Evolutionary conservation across 2,329 filamentous ascomycete species (phyloP).

Genomic region (Pseudogymnoascus sp.): DNA sequence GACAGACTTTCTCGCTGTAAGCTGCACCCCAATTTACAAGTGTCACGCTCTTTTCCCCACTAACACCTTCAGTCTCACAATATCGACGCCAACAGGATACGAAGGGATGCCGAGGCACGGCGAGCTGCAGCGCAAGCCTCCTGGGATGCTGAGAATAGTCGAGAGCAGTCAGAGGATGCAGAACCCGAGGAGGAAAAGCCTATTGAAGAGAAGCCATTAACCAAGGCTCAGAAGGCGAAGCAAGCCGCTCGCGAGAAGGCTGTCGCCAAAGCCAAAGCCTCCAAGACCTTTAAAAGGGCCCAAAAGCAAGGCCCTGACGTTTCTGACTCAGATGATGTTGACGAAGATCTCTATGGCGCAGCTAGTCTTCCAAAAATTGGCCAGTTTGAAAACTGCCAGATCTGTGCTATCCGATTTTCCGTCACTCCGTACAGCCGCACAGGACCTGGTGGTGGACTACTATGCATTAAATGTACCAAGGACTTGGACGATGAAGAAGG

Average conservation of each 20-base stretch:
- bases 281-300: conserved; percentile 46
- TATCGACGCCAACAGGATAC: conserved; percentile 54
- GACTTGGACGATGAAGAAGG: conserved; percentile 60
- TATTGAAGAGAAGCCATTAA: conserved; percentile 14
- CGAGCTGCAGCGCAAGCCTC: conserved; percentile 33
- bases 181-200: conserved; percentile 38
- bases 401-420: conserved; percentile 81
- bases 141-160: conserved; percentile 13
- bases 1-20: conserved; percentile 58
- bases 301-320: conserved; percentile 27
- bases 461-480: conserved; percentile 76
- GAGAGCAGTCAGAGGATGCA: conserved; percentile 27
- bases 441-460: conserved; percentile 73
- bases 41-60: background rate
- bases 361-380: conserved; percentile 55
- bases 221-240: conserved; percentile 25
- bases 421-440: conserved; percentile 83
- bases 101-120: conserved; percentile 40
- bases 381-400: conserved; percentile 80
- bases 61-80: conserved; percentile 46
- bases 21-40: conserved; percentile 20
- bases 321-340: conserved; percentile 33
- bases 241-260: conserved; percentile 41
- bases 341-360: conserved; percentile 26
- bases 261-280: conserved; percentile 53